Base-by-base conservation (phyloP, 257 asterid species). In the Lycium ferocissimum region DNA sequence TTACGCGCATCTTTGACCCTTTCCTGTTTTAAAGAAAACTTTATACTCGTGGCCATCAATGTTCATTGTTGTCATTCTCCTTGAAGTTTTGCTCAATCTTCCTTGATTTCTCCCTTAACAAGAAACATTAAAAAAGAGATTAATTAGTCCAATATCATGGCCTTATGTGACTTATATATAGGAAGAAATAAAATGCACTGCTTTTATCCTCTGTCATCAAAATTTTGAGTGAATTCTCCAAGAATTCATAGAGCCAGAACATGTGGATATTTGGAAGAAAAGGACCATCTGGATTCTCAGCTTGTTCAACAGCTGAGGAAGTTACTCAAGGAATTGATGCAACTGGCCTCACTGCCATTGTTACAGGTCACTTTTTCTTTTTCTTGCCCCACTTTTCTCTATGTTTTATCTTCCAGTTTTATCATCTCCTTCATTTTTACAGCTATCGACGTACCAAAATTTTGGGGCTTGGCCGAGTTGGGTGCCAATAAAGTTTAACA, bases 201-300 rank as follows among this genome's bases (percentile, higher is more conserved):
- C 35, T n/a, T 63, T 22, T 62, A 62, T 9, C 38, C 20, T 62
- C 2, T 62, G 9, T 63, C 57, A 45, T 43, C 57, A 72, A n/a
- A 15, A 18, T 40, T 72, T 9, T 72, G 58, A 43, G 80, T 72
- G 38, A 72, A 70, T 70, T 70, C 26, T 38, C 26, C 79, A 70
- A 70, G 79, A 71, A 43, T 18, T 71, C 4, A 71, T 71, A 71
- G 67, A 54, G 83, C 22, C 49, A 76, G 86, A 38, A 65, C 17
- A 92, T 93, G 95, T 93, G 95, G 97, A 85, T 88, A 83, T 91
- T 88, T 45, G 91, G 93, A 89, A 76, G 87, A 59, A 91, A 86
- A 82, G 94, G 96, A 57, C 82, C 86, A 2, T 91, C 93, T 9
- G 97, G 95, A 10, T 93, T 89, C 87, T 91, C 95, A 63, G 89